Evolutionary conservation across 257 asterid genomes (phyloP).

Genomic region (Solanum paucissectum): DNA sequence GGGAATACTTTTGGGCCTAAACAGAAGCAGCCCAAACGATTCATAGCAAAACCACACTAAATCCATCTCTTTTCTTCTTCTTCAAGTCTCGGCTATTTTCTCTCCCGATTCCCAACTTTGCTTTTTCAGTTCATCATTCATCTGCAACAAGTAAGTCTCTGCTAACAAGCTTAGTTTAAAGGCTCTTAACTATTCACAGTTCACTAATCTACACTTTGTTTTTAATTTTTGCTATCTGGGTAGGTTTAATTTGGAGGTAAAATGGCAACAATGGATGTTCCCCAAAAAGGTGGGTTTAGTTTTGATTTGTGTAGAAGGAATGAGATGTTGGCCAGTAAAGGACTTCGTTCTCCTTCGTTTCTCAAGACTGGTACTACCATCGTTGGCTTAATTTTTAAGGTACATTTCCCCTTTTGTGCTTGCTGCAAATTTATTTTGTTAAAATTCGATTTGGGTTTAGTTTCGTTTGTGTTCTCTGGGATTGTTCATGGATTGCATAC

Average conservation of each 20-base stretch:
- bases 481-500: background rate
- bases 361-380: slow-evolving; percentile 96
- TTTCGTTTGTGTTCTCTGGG: background rate
- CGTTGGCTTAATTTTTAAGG: slow-evolving; percentile 82
- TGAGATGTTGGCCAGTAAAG: slow-evolving; percentile 67
- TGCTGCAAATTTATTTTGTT: background rate
- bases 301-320: slow-evolving; percentile 85
- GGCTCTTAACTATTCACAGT: background rate
- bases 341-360: slow-evolving; percentile 48
- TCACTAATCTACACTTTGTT: background rate
- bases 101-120: background rate
- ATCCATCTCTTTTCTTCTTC: background rate
- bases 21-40: background rate
- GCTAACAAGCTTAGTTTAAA: background rate
- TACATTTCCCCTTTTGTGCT: background rate
- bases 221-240: background rate
- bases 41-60: background rate
- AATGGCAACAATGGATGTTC: slow-evolving; percentile 14
- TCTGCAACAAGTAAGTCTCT: background rate
- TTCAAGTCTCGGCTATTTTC: background rate
- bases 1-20: background rate
- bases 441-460: background rate
- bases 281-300: slow-evolving; percentile 60
- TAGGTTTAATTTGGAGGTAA: background rate
- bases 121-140: background rate